These are phyloP conservation scores for Mycena galopus DNA, from an alignment of 768 basidiomycete species.

Conservation along the genomic window DNA sequence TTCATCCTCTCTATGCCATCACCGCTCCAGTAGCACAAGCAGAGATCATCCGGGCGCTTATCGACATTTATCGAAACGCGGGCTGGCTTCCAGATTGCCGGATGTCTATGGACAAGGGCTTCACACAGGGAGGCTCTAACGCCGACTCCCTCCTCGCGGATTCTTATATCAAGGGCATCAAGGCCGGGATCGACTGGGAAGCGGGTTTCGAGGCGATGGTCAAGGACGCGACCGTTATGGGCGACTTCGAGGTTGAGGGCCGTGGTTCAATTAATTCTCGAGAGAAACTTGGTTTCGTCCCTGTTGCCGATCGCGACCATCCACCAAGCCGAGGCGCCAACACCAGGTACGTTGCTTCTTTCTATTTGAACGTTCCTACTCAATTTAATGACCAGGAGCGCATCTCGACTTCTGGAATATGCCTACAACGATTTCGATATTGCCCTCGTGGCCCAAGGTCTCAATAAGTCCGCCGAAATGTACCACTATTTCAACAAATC, in stretches of 20 bases:
- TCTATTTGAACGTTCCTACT: background rate
- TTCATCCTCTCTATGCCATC: constrained; percentile 35
- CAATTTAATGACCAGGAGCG: constrained; percentile 25
- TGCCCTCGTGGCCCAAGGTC: constrained; percentile 32
- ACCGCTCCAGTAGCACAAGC: constrained; percentile 34
- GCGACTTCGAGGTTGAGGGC: constrained; percentile 31
- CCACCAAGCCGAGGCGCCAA: constrained; percentile 26
- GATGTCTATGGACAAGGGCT: constrained; percentile 43
- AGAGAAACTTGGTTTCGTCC: constrained; percentile 11
- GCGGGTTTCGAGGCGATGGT: constrained; percentile 40
- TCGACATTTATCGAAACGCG: constrained; percentile 41
- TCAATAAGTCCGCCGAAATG: constrained; percentile 14
- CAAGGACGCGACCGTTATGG: constrained; percentile 31
- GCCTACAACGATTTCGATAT: constrained; percentile 37
- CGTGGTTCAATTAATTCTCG: constrained; percentile 26
- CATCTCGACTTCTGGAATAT: constrained; percentile 33
- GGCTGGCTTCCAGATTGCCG: constrained; percentile 45
- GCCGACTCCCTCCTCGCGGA: constrained; percentile 44
- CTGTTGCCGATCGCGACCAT: constrained; percentile 17
- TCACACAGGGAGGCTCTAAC: constrained; percentile 45
- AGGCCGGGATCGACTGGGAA: constrained; percentile 43
- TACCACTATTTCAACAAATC: constrained; percentile 30
- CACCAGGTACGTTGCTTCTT: constrained; percentile 10
- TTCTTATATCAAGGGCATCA: constrained; percentile 43
- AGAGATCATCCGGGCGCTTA: constrained; percentile 40